Evolutionary conservation across 129 eudicot species (phyloP).

Genomic region (Artemisia tridentata): DNA sequence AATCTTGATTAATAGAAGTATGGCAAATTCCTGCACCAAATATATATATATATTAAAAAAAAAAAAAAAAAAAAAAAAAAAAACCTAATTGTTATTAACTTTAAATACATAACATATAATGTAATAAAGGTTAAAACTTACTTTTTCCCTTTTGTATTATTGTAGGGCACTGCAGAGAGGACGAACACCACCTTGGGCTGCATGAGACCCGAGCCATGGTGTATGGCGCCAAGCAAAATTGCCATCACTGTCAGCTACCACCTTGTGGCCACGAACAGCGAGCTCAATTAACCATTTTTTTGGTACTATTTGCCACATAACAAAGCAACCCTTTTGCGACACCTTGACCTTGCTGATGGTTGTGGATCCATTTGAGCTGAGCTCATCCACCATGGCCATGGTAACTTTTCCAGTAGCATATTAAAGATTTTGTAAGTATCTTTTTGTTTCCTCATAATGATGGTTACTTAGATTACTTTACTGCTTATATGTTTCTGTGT

Average conservation of each 20-base stretch:
- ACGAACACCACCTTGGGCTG: slow-evolving; percentile 90
- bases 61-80: too few species aligned
- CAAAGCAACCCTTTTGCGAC: slow-evolving; percentile 85
- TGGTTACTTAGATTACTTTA: too few species aligned
- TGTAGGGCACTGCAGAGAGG: slow-evolving; percentile 89
- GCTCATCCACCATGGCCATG: slow-evolving; percentile 79
- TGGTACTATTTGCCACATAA: slow-evolving; percentile 95
- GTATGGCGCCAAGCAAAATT: slow-evolving; percentile 97
- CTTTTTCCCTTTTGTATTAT: too few species aligned
- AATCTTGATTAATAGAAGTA: too few species aligned
- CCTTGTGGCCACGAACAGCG: slow-evolving; percentile 76
- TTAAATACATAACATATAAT: too few species aligned
- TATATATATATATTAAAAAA: too few species aligned
- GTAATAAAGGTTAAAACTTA: too few species aligned
- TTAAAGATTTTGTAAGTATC: too few species aligned
- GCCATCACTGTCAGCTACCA: slow-evolving; percentile 94
- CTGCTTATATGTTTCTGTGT: too few species aligned
- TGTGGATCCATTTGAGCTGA: slow-evolving; percentile 42
- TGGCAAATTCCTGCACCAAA: too few species aligned
- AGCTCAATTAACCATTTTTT: slow-evolving; percentile 85
- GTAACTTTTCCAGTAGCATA: slow-evolving; percentile 83
- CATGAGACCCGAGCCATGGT: slow-evolving; percentile 91
- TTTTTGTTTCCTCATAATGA: too few species aligned
- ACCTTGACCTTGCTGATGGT: slow-evolving; percentile 27
- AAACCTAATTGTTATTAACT: too few species aligned